phyloP scores from a whole-genome alignment of 306 rosid species.

The Morella rubra region DNA sequence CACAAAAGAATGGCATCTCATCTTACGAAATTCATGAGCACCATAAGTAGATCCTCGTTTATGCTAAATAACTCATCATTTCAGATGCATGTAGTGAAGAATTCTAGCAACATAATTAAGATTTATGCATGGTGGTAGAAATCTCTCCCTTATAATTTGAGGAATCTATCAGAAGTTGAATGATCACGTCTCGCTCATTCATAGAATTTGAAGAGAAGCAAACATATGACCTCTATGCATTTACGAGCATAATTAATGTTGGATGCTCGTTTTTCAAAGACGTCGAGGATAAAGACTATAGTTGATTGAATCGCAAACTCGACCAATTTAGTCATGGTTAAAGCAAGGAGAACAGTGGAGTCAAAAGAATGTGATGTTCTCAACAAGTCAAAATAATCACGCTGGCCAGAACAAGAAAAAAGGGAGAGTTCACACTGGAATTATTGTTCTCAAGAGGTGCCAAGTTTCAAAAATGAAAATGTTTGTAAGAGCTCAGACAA shows the following conservation, averaged over 20 bases:
- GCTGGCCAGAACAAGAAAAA: conserved; percentile 6
- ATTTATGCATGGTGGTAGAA: too few relatives aligned
- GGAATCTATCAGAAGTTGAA: neutral
- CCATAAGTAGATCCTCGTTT: too few relatives aligned
- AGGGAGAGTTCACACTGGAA: neutral
- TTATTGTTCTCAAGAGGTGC: too few relatives aligned
- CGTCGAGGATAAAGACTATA: neutral
- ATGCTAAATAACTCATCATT: too few relatives aligned
- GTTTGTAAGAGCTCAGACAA: too few relatives aligned
- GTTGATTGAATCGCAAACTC: neutral
- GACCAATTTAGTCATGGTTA: neutral
- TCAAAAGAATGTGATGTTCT: neutral
- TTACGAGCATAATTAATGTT: neutral
- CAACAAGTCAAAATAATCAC: conserved; percentile 16
- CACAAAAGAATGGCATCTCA: too few relatives aligned
- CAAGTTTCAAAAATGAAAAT: too few relatives aligned
- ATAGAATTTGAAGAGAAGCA: neutral
- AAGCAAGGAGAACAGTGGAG: neutral
- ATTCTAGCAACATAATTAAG: too few relatives aligned
- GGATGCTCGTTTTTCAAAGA: neutral
- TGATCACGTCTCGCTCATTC: neutral
- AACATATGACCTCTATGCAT: neutral
- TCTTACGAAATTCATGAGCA: too few relatives aligned
- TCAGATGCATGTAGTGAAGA: too few relatives aligned
- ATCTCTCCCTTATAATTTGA: too few relatives aligned